These are phyloP conservation scores for Fusarium sp. DNA, from an alignment of 2,329 filamentous ascomycete genomes.

Conservation along the genomic window DNA sequence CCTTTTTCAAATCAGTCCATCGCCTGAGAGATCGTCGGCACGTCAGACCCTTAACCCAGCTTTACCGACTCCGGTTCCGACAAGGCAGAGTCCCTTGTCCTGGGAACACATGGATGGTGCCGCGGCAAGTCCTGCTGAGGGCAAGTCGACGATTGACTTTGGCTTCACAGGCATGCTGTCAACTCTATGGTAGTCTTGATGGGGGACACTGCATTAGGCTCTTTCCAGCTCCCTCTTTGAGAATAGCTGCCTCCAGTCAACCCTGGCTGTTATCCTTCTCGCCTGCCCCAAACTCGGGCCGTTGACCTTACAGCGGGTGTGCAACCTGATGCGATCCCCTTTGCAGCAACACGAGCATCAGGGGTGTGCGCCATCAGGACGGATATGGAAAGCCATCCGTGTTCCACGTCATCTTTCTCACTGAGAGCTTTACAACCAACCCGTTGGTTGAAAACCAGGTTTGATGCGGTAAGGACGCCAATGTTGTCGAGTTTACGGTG, in stretches of 20 bases:
- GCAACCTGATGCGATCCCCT: conserved; percentile 32
- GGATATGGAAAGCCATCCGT: conserved; percentile 11
- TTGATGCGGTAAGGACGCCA: neutral
- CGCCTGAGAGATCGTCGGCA: conserved; percentile 37
- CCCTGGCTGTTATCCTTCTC: conserved; percentile 19
- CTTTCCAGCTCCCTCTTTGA: conserved; percentile 24
- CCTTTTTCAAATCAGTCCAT: conserved; percentile 37
- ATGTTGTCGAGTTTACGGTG: neutral
- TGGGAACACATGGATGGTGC: conserved; percentile 18
- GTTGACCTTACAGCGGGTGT: conserved; percentile 32
- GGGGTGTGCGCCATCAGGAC: conserved; percentile 22
- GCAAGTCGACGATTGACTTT: conserved; percentile 18
- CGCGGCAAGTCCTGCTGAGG: conserved; percentile 20
- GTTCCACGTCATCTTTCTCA: conserved; percentile 24
- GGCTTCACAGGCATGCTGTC: conserved; percentile 8
- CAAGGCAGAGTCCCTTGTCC: conserved; percentile 24
- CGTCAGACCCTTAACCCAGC: conserved; percentile 39
- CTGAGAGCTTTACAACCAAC: conserved; percentile 4
- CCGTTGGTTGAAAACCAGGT: conserved; percentile 5
- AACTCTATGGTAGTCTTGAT: conserved; percentile 17
- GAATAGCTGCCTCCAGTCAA: conserved; percentile 23
- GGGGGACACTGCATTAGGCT: conserved; percentile 27
- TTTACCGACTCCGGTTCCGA: conserved; percentile 36
- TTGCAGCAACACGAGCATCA: conserved; percentile 33
- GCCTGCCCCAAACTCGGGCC: conserved; percentile 32